Base-by-base conservation (phyloP, 2,329 filamentous ascomycete species). In the Trichoderma koningii region DNA sequence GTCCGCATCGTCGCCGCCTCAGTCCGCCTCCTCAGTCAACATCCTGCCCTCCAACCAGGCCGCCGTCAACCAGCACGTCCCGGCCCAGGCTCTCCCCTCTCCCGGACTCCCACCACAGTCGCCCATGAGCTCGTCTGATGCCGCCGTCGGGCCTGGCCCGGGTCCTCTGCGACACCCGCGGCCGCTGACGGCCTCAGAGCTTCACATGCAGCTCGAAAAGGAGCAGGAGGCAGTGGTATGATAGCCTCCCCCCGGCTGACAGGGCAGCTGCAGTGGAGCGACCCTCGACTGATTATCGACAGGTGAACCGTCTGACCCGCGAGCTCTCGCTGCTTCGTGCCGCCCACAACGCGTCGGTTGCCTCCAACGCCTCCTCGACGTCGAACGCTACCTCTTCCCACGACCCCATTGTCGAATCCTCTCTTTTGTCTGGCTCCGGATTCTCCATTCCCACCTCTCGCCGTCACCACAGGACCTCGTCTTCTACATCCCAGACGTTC, bases 261-360 rank as follows among this genome's bases (percentile, higher is more conserved):
- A 19, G 10, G 7, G 23, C 7, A 23, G 7, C 3, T 5, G 12
- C 17, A 15, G 15, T 63, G 42, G 50, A 15, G 51, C 51, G 19
- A 64, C 30, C 7, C 41, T 51, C 44, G 52, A 50, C 61, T 64
- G 61, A 64, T 52, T n/a, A 42, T 23, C 14, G 51, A 6, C 73
- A 94, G 92, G 91, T 97, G 67, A 98, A 98, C 79, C 92, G 94
- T 41, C 83, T 98, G 38, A 96, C 92, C 0, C 90, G 94, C 65
- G 94, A 98, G 75, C 87, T 98, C 42, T 89, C 89, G 17, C 82
- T 92, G 60, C 87, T 98, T n/a, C 90, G 93, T 63, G 83, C 85
- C 34, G 84, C 85, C 26, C 86, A 89, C 66, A 89, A 89, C 71
- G 86, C 86, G 7, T 89, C 87, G 0, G 86, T 87, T 34, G 85